Evolutionary conservation across 1,139 yeast species (phyloP).

Genomic region (Scheffersomyces insectosa): DNA sequence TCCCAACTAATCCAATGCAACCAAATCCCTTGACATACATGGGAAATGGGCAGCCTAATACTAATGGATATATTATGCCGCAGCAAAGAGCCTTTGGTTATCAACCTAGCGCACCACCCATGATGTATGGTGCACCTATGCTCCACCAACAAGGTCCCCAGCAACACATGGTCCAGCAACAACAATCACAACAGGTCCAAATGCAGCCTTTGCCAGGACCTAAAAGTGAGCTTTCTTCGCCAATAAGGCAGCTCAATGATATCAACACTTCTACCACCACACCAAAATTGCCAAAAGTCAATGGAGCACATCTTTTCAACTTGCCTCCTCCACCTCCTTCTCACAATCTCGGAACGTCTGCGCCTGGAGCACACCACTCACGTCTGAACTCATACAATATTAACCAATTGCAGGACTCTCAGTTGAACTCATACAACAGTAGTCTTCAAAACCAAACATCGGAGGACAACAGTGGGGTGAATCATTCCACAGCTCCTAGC

Average conservation of each 20-base stretch:
- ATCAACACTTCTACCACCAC: conserved; percentile 21
- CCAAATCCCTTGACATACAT: conserved; percentile 26
- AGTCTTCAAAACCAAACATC: conserved; percentile 12
- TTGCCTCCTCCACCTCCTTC: conserved; percentile 39
- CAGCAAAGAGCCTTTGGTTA: conserved; percentile 10
- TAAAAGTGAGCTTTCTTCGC: conserved; percentile 33
- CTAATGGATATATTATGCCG: conserved; percentile 7
- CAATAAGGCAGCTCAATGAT: conserved; percentile 30
- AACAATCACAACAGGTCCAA: conserved; percentile 7
- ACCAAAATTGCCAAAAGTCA: conserved; percentile 40
- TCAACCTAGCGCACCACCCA: conserved; percentile 11
- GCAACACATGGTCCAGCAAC: conserved; percentile 8
- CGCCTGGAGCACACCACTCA: conserved; percentile 21
- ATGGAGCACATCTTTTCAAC: conserved; percentile 28
- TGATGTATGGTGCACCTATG: conserved; percentile 15
- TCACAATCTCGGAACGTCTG: conserved; percentile 10
- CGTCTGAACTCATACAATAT: conserved; percentile 30
- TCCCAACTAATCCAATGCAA: conserved; percentile 21
- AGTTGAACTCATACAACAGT: conserved; percentile 5
- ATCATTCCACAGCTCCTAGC: conserved; percentile 19
- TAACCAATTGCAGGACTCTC: conserved; percentile 7
- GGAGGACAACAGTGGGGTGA: conserved; percentile 3
- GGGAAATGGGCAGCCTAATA: conserved; percentile 10
- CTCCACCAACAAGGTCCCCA: conserved; percentile 13
- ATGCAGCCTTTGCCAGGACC: conserved; percentile 7